Evolutionary conservation across 768 basidiomycete species (phyloP), one percentile per base, ranked within the genome.

Genomic region (Gymnopilus junonius): DNA sequence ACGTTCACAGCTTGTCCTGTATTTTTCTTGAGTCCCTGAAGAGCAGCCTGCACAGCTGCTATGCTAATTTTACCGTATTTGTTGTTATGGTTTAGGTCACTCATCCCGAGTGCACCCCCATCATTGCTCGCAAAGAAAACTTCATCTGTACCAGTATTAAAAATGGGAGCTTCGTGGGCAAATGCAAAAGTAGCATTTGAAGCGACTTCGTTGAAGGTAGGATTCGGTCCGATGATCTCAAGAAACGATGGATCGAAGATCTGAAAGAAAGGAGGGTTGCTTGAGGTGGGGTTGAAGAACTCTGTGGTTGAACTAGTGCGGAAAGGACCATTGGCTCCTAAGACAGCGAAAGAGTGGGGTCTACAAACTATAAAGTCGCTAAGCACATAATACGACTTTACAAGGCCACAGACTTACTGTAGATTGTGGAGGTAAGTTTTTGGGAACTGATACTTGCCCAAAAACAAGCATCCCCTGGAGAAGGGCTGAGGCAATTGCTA

Each of bases 121-220:
- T 84, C 86, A 63, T 87, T 91, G 73, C 87, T 89, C 5, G 84
- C 80, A 69, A 94, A 94, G 76, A 87, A 88, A 1, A 94, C 79
- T 65, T 89, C 85, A 67, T 92, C 84, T n/a, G 87, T 88, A n/a
- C 79, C 81, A 5, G 86, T 75, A 32, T 85, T 76, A 73, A 87
- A 92, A 1, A 93, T 79, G 0, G 90, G 90, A 2, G 90, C 92
- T 75, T 94, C 93, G 70, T 94, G 92, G 17, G 91, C 91, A 64
- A 92, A 87, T 2, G 88, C 88, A 71, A 87, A 88, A 3, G 81
- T 84, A 3, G 82, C 81, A 61, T 87, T 85, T 8, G 83, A 82
- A 0, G 86, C 86, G 50, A 94, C 83, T 62, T 84, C 72, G 3
- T 83, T 81, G 53, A 93, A 82, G 0, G 82, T 82, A 6, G 91